Conservation (phyloP, 2,329 filamentous ascomycete genomes). For the Fusarium clavum region DNA sequence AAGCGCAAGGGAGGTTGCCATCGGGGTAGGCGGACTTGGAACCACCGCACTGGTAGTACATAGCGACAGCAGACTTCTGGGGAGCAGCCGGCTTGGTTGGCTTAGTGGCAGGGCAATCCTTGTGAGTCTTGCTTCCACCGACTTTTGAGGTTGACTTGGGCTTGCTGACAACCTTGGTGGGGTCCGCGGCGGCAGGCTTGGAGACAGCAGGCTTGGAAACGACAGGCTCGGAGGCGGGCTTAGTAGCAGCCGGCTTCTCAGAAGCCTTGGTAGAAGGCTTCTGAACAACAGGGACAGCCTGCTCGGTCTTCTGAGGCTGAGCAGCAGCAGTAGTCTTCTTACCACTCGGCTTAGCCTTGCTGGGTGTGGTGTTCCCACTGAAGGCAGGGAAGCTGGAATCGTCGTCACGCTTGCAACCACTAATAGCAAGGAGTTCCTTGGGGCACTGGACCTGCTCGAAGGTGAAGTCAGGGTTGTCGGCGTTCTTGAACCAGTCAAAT, state of each 20-base stretch:
- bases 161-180: conserved; percentile 10
- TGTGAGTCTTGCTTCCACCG: conserved; percentile 24
- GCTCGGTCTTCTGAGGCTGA: conserved; percentile 24
- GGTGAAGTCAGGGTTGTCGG: conserved; percentile 67
- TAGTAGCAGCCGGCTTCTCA: conserved; percentile 11
- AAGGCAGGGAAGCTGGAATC: conserved; percentile 47
- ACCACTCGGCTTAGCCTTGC: conserved; percentile 18
- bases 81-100: conserved; percentile 17
- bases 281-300: conserved; percentile 20
- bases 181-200: conserved; percentile 15
- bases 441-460: conserved; percentile 69
- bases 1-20: conserved; percentile 37
- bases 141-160: conserved; percentile 25
- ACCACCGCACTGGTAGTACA: conserved; percentile 41
- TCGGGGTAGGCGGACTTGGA: conserved; percentile 39
- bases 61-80: conserved; percentile 27
- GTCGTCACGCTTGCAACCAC: conserved; percentile 51
- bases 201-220: neutral
- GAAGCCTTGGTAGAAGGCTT: conserved; percentile 24
- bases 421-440: conserved; percentile 57
- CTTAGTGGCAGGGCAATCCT: conserved; percentile 32
- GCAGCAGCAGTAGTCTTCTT: conserved; percentile 6
- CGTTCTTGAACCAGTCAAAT: conserved; percentile 71
- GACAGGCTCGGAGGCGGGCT: conserved; percentile 7
- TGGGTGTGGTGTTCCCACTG: conserved; percentile 24